These are phyloP conservation scores for Vitis riparia DNA, from an alignment of 164 flowering plant species.

Conservation along the genomic window DNA sequence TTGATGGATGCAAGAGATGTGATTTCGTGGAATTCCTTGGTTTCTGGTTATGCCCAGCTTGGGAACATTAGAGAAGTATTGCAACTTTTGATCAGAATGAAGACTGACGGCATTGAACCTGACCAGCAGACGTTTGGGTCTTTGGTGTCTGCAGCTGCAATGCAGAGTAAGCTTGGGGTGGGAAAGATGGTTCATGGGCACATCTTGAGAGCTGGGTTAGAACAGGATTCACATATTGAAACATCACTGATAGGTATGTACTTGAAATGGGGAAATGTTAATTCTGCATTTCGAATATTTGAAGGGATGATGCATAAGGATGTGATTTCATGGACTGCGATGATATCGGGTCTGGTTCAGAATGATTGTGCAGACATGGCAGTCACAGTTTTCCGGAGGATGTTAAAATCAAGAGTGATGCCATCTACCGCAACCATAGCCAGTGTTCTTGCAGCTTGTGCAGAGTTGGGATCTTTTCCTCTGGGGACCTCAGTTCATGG, in stretches of 20 bases:
- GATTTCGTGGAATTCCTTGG: constrained; percentile 81
- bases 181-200: constrained; percentile 66
- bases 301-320: constrained; percentile 45
- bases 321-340: constrained; percentile 64
- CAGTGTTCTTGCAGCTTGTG: constrained; percentile 75
- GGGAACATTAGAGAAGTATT: constrained; percentile 42
- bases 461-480: constrained; percentile 47
- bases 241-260: constrained; percentile 71
- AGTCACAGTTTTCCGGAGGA: constrained; percentile 41
- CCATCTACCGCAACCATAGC: constrained; percentile 68
- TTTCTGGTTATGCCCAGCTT: constrained; percentile 49
- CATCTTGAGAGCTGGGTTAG: constrained; percentile 47
- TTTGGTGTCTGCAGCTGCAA: constrained; percentile 39
- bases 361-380: constrained; percentile 57
- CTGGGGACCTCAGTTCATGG: constrained; percentile 69
- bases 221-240: constrained; percentile 39
- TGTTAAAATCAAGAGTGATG: constrained; percentile 42
- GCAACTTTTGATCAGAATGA: constrained; percentile 52
- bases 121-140: constrained; percentile 61
- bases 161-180: constrained; percentile 25
- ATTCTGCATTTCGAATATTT: constrained; percentile 47
- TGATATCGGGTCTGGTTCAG: constrained; percentile 81
- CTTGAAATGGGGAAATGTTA: constrained; percentile 41
- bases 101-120: constrained; percentile 41
- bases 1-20: constrained; percentile 48